phyloP scores from a whole-genome alignment of 139 green algal genomes.

The Diplosphaera chodatii region DNA sequence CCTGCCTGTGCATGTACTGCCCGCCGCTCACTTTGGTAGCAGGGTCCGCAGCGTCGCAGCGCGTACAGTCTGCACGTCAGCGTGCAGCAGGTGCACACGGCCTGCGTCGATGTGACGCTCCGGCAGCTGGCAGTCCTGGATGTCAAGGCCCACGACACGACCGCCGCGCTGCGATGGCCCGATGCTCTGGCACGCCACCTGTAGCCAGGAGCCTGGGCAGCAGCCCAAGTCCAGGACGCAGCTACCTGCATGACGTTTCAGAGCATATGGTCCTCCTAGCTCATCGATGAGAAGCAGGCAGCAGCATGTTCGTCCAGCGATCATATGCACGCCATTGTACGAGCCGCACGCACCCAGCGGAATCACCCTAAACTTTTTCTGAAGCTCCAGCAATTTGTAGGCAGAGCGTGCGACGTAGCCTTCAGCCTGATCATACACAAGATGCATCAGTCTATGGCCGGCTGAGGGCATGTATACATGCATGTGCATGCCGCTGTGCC shows the following conservation, averaged over 20 bases:
- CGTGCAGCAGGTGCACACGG: constrained; percentile 56
- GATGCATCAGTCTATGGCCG: too few species aligned
- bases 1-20: too few species aligned
- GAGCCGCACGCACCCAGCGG: constrained; percentile 23
- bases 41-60: constrained; percentile 31
- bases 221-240: constrained; percentile 71
- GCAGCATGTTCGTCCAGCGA: neutral
- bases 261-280: too few species aligned
- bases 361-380: constrained; percentile 74
- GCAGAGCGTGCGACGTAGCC: constrained; percentile 71
- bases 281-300: too few species aligned
- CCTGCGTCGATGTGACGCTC: constrained; percentile 51
- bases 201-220: constrained; percentile 70
- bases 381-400: constrained; percentile 79
- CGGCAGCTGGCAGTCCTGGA: constrained; percentile 49
- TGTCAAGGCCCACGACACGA: constrained; percentile 66
- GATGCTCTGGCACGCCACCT: constrained; percentile 75
- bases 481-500: neutral
- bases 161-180: constrained; percentile 51
- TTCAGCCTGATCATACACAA: constrained; percentile 40
- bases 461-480: too few species aligned
- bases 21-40: neutral
- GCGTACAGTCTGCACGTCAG: constrained; percentile 49
- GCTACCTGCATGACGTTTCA: constrained; percentile 19
- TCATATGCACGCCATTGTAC: too few species aligned